Base-by-base conservation (phyloP, 768 basidiomycete genomes). In the Podaxis mareebaensis region DNA sequence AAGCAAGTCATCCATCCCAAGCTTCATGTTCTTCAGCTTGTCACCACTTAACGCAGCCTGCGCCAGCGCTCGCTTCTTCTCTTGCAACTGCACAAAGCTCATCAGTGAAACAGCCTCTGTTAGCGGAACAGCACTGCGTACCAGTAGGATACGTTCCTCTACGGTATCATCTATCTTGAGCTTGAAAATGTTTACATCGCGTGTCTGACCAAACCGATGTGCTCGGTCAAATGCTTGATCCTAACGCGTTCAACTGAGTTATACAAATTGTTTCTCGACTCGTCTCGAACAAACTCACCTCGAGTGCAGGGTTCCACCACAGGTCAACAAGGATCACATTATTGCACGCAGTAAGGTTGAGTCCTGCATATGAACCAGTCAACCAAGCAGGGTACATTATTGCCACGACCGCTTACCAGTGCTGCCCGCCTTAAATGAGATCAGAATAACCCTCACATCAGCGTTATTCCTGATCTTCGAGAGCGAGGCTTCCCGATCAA, bases 371-470 rank as follows among this genome's bases (percentile, higher is more conserved):
- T 28, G 17, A 54, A 44, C 17, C 58, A 46, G 54, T 58, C 46
- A 68, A 53, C 39, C 57, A 17, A 46, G 46, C 28, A 38, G 10
- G 17, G 60, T n/a, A 38, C 26, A 39, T 61, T 60, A 26, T 59
- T 59, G 59, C 24, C 33, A 53, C 44, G 28, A 30, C 11, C 38
- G 75, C 80, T 58, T 68, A 92, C 93, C 93, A n/a, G 91, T 94
- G 70, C 92, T 92, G 3, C 95, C 95, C 30, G 95, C 95, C 74
- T 96, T 97, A 85, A 98, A 96, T 0, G 95, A 97, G 66, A 99
- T 95, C 66, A 99, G 77, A 65, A 99, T 97, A 48, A 96, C 88
- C 36, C 83, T 83, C 11, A 82, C 86, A 15, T 68, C 78, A 28
- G 74, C 73, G 71, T 83, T 85, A 17, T 66, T 85, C 70, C 83